Evolutionary conservation across 495 filamentous ascomycete species (phyloP).

Genomic region (Patellaria atrata): DNA sequence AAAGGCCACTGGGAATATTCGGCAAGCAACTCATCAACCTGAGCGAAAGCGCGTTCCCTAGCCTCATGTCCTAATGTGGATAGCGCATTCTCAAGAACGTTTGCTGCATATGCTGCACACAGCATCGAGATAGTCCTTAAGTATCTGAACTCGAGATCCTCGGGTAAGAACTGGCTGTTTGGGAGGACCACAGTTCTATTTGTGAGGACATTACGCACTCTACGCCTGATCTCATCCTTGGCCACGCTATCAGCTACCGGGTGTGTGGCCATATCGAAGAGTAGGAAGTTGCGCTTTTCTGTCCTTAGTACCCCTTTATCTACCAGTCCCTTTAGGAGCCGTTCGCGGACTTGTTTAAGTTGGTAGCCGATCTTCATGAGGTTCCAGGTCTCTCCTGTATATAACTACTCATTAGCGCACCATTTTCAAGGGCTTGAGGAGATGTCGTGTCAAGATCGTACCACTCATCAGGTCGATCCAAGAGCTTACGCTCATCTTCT

Average conservation of each 20-base stretch:
- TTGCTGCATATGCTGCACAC: slow-evolving; percentile 94
- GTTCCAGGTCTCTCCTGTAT: slow-evolving; percentile 93
- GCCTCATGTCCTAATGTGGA: slow-evolving; percentile 86
- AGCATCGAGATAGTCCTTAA: slow-evolving; percentile 88
- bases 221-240: slow-evolving; percentile 88
- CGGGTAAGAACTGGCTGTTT: slow-evolving; percentile 70
- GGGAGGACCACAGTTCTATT: slow-evolving; percentile 86
- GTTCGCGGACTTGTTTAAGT: slow-evolving; percentile 96
- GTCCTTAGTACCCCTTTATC: slow-evolving; percentile 97
- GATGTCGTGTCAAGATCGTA: slow-evolving; percentile 32
- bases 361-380: slow-evolving; percentile 99
- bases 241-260: slow-evolving; percentile 94
- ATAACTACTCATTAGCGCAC: slow-evolving; percentile 1
- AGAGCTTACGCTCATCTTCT: slow-evolving; percentile 97
- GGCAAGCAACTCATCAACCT: slow-evolving; percentile 88
- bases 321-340: slow-evolving; percentile 91
- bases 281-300: slow-evolving; percentile 96
- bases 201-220: slow-evolving; percentile 84
- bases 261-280: slow-evolving; percentile 99
- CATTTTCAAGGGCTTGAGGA: not conserved
- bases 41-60: slow-evolving; percentile 83
- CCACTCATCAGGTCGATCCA: slow-evolving; percentile 99
- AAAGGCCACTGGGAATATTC: slow-evolving; percentile 98
- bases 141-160: slow-evolving; percentile 86
- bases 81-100: slow-evolving; percentile 95